These are phyloP conservation scores for Hymenoscyphus albidus DNA, from an alignment of 2,329 filamentous ascomycete genomes.

Conservation along the genomic window DNA sequence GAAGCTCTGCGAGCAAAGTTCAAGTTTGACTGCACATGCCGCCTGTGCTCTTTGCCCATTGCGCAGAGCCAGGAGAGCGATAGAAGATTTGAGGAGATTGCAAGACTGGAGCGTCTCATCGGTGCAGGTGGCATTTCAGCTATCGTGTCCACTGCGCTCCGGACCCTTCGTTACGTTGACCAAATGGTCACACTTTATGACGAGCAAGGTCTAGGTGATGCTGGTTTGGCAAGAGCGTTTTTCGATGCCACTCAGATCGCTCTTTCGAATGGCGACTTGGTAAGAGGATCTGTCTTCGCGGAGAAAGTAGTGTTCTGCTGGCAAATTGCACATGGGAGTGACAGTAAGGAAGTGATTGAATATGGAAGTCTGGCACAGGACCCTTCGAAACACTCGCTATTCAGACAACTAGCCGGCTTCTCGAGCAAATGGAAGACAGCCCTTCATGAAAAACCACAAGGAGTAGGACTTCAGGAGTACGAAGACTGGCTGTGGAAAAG, in stretches of 20 bases:
- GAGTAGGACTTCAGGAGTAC: constrained; percentile 17
- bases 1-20: constrained; percentile 32
- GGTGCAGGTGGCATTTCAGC: constrained; percentile 12
- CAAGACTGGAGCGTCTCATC: constrained; percentile 30
- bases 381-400: constrained; percentile 20
- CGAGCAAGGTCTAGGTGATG: constrained; percentile 26
- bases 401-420: constrained; percentile 12
- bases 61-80: constrained; percentile 35
- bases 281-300: constrained; percentile 33
- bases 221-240: constrained; percentile 27
- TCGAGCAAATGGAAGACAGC: constrained; percentile 21
- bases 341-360: constrained; percentile 17
- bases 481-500: constrained; percentile 28
- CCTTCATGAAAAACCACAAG: constrained; percentile 18
- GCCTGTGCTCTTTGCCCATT: constrained; percentile 37
- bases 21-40: constrained; percentile 36
- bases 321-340: constrained; percentile 11
- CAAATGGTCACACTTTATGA: constrained; percentile 30
- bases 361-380: constrained; percentile 16
- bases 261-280: constrained; percentile 34
- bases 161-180: constrained; percentile 25
- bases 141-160: constrained; percentile 15
- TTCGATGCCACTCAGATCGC: constrained; percentile 30
- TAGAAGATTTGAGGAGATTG: constrained; percentile 24
- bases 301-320: constrained; percentile 23